A percentile compares a stretch with the other conserved stretches of the same genome.
These are phyloP conservation scores for Ogataea minuta DNA, from an alignment of 805 yeast species.

Conservation along the genomic window DNA sequence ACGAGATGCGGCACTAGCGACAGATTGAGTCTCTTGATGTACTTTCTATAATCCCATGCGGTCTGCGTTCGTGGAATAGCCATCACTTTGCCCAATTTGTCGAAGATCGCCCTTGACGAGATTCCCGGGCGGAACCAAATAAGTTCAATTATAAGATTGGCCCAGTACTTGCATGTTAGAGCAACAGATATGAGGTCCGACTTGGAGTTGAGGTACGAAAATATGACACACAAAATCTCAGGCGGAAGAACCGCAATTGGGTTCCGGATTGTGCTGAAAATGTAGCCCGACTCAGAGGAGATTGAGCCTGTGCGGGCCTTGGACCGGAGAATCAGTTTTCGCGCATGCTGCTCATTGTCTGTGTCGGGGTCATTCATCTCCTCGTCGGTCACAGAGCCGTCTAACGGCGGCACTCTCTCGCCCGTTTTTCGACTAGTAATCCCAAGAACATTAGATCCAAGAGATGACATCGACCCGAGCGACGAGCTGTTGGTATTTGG, in stretches of 20 bases:
- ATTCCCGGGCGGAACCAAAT: constrained; percentile 87
- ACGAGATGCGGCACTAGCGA: constrained; percentile 69
- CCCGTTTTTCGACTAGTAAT: constrained; percentile 5
- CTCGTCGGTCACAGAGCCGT: constrained; percentile 18
- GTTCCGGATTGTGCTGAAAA: constrained; percentile 14
- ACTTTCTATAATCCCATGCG: constrained; percentile 63
- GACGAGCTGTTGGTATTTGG: constrained; percentile 22
- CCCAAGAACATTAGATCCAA: constrained; percentile 17
- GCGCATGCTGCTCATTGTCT: constrained; percentile 34
- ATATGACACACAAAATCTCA: constrained; percentile 61
- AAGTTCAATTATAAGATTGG: constrained; percentile 69
- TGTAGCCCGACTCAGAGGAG: constrained; percentile 15
- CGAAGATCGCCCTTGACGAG: constrained; percentile 47
- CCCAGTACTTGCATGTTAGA: constrained; percentile 80
- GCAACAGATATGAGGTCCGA: constrained; percentile 59
- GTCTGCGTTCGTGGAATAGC: constrained; percentile 45
- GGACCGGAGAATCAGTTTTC: constrained; percentile 26
- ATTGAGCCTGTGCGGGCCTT: constrained; percentile 26
- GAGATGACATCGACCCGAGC: constrained; percentile 20
- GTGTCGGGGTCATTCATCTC: constrained; percentile 33
- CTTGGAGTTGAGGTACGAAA: constrained; percentile 60
- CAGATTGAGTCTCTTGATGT: constrained; percentile 77
- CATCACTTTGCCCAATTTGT: constrained; percentile 56
- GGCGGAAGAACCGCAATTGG: constrained; percentile 51
- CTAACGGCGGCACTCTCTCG: constrained; percentile 7